A percentile compares a stretch with the other conserved stretches of the same genome.
These are phyloP conservation scores for Hyaloscypha variabilis DNA, from an alignment of 495 filamentous ascomycete species.

Conservation along the genomic window DNA sequence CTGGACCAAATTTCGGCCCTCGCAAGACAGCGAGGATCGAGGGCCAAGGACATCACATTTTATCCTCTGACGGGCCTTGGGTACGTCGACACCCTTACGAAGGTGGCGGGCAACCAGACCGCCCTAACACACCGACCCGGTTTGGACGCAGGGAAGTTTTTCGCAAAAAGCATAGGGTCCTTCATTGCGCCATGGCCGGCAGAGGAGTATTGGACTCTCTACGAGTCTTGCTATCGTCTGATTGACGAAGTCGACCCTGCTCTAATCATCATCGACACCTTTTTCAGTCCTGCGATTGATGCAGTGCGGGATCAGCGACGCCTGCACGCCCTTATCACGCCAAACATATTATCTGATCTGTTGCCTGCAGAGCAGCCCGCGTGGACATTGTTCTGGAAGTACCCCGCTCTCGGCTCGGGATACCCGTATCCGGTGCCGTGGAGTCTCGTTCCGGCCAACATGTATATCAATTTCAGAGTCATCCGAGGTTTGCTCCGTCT, in stretches of 20 bases:
- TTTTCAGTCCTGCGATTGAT: slow-evolving; percentile 48
- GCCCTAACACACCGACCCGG: slow-evolving; percentile 8
- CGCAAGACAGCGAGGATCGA: neutral
- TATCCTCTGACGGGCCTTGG: neutral
- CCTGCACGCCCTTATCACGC: slow-evolving; percentile 37
- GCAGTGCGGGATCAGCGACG: slow-evolving; percentile 37
- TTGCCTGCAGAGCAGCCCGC: slow-evolving; percentile 43
- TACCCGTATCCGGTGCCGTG: slow-evolving; percentile 48
- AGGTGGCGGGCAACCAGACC: slow-evolving; percentile 1
- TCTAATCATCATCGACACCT: slow-evolving; percentile 47
- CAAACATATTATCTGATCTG: slow-evolving; percentile 43
- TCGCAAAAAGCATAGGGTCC: slow-evolving; percentile 17
- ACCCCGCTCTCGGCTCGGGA: slow-evolving; percentile 35
- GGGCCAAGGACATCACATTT: slow-evolving; percentile 2
- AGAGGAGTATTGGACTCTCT: slow-evolving; percentile 44
- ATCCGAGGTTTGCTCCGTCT: neutral
- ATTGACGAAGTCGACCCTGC: slow-evolving; percentile 42
- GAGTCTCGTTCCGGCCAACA: slow-evolving; percentile 43
- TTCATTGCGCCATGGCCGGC: slow-evolving; percentile 41
- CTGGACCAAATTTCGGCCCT: slow-evolving; percentile 20
- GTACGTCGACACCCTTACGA: neutral
- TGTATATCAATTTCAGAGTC: slow-evolving; percentile 35
- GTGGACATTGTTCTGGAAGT: slow-evolving; percentile 35
- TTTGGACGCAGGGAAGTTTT: slow-evolving; percentile 11
- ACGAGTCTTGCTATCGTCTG: slow-evolving; percentile 40